Percentiles rank a stretch among this genome's conserved stretches.
Conservation (phyloP, 1,284 basidiomycete species). For the Rugiboletus extremiorientalis region DNA sequence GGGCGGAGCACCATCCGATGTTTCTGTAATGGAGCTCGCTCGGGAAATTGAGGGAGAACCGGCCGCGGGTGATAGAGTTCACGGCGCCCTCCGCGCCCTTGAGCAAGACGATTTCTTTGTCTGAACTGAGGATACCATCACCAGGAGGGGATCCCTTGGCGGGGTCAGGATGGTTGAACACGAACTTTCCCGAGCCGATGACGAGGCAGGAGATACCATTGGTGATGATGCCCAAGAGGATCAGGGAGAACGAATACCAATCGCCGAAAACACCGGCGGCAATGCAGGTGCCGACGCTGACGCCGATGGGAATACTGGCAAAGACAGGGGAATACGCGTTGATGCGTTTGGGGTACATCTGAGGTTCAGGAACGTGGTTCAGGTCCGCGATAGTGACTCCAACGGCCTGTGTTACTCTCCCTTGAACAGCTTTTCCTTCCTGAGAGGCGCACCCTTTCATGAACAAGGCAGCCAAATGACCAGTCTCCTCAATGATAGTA, state of each 20-base stretch:
- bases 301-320: conserved; percentile 29
- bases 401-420: conserved; percentile 25
- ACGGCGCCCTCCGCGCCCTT: conserved; percentile 32
- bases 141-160: conserved; percentile 27
- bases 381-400: conserved; percentile 29
- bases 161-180: conserved; percentile 28
- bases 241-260: conserved; percentile 32
- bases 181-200: conserved; percentile 32
- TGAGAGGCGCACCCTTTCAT: conserved; percentile 17
- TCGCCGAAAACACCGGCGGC: conserved; percentile 24
- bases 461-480: conserved; percentile 28
- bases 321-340: conserved; percentile 22
- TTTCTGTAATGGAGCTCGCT: conserved; percentile 21
- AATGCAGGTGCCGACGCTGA: conserved; percentile 26
- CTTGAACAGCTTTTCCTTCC: conserved; percentile 17
- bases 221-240: conserved; percentile 33
- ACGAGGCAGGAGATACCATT: conserved; percentile 29
- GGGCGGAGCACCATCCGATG: conserved; percentile 29
- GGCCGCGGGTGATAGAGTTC: conserved; percentile 31
- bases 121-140: conserved; percentile 27
- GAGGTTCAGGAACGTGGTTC: conserved; percentile 9
- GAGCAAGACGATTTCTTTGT: conserved; percentile 24
- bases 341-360: conserved; percentile 22
- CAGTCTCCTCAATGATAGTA: conserved; percentile 26
- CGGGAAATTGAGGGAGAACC: conserved; percentile 26